Percentiles rank a stretch among this genome's conserved stretches.
phyloP scores from a whole-genome alignment of 1,139 yeast species.

The Barnettozyma hawaiiensis region DNA sequence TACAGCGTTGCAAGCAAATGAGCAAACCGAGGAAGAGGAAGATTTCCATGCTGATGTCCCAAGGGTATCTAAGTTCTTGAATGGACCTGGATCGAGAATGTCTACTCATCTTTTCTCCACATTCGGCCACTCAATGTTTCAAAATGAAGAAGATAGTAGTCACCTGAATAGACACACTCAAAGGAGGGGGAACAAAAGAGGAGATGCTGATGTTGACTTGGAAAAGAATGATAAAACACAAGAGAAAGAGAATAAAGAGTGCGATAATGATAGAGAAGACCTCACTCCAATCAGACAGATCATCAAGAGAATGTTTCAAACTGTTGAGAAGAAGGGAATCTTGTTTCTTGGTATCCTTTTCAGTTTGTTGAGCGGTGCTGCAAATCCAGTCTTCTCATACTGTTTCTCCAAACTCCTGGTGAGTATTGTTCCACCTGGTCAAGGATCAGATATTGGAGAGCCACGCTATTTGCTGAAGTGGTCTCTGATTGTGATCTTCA shows the following conservation, averaged over 20 bases:
- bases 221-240: slow-evolving; percentile 9
- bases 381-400: slow-evolving; percentile 74
- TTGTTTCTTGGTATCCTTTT: slow-evolving; percentile 47
- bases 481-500: slow-evolving; percentile 58
- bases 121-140: slow-evolving; percentile 9
- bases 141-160: slow-evolving; percentile 6
- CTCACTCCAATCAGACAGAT: slow-evolving; percentile 32
- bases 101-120: slow-evolving; percentile 20
- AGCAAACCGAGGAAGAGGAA: background rate
- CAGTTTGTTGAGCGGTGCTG: slow-evolving; percentile 53
- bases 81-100: slow-evolving; percentile 12
- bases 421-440: slow-evolving; percentile 41
- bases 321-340: slow-evolving; percentile 33
- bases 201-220: slow-evolving; percentile 7
- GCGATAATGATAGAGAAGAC: slow-evolving; percentile 16
- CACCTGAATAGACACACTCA: background rate
- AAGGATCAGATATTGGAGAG: slow-evolving; percentile 31
- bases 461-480: slow-evolving; percentile 44
- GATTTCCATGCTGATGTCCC: background rate
- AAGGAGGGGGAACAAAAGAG: slow-evolving; percentile 6
- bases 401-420: slow-evolving; percentile 64
- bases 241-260: background rate
- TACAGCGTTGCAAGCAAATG: slow-evolving; percentile 6
- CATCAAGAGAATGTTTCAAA: slow-evolving; percentile 32
- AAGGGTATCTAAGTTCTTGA: slow-evolving; percentile 3